Evolutionary conservation across 257 asterid genomes (phyloP).

Genomic region (Leptodermis oblonga): DNA sequence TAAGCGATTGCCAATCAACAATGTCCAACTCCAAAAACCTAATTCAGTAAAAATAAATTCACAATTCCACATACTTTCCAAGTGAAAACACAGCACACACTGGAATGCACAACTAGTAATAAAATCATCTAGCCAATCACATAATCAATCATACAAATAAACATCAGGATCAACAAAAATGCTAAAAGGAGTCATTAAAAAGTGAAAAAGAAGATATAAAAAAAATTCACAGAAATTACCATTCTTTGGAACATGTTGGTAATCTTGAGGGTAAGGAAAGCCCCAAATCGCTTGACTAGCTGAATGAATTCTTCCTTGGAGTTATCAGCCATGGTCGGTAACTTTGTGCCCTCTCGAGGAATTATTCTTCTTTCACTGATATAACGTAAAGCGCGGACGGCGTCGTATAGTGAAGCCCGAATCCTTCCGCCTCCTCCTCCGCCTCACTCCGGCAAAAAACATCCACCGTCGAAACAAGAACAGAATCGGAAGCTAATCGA

Average conservation of each 20-base stretch:
- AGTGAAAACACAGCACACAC: background rate
- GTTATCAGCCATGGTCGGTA: slow-evolving; percentile 57
- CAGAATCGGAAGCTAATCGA: background rate
- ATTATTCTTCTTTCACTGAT: background rate
- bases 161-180: background rate
- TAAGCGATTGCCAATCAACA: background rate
- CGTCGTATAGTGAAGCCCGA: background rate
- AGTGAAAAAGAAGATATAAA: no score
- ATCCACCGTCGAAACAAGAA: background rate
- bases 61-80: background rate
- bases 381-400: background rate
- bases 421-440: slow-evolving; percentile 7
- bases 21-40: background rate
- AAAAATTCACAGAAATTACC: slow-evolving; percentile 36
- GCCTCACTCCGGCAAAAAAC: background rate
- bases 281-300: slow-evolving; percentile 73
- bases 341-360: background rate
- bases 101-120: background rate
- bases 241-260: slow-evolving; percentile 55
- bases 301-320: slow-evolving; percentile 69
- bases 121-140: background rate
- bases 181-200: background rate
- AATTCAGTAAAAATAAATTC: background rate
- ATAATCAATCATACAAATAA: background rate
- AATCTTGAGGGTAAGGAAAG: slow-evolving; percentile 60